Percentiles rank a stretch among this genome's conserved stretches.
Conservation (phyloP, 106 monocot genomes). For the Dendrobium catenatum region DNA sequence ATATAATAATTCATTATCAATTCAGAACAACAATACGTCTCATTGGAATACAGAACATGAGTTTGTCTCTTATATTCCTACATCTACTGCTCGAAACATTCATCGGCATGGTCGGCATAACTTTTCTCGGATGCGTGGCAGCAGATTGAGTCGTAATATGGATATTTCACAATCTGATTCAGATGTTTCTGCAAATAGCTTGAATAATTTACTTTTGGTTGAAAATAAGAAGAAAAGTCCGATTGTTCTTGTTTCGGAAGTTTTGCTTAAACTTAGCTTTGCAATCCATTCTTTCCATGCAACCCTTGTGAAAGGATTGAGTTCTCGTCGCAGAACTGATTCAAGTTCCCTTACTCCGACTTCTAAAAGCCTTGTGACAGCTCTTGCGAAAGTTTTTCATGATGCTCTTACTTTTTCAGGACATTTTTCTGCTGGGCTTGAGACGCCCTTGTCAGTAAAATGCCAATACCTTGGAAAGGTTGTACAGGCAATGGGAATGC, state of each 20-base stretch:
- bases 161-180: slow-evolving; percentile 43
- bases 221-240: slow-evolving; percentile 46
- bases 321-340: slow-evolving; percentile 60
- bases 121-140: slow-evolving; percentile 44
- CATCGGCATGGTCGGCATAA: slow-evolving; percentile 54
- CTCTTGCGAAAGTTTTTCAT: slow-evolving; percentile 57
- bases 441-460: slow-evolving; percentile 48
- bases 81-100: slow-evolving; percentile 40
- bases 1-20: slow-evolving; percentile 33
- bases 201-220: slow-evolving; percentile 27
- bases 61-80: slow-evolving; percentile 39
- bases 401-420: slow-evolving; percentile 55
- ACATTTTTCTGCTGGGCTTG: slow-evolving; percentile 35
- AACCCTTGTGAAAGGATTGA: slow-evolving; percentile 52
- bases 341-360: slow-evolving; percentile 40
- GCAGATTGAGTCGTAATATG: slow-evolving; percentile 43
- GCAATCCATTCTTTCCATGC: slow-evolving; percentile 40
- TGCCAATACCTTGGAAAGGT: slow-evolving; percentile 74
- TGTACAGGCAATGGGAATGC: slow-evolving; percentile 47
- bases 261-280: slow-evolving; percentile 42
- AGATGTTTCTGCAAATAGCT: slow-evolving; percentile 27
- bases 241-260: slow-evolving; percentile 39
- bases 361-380: slow-evolving; percentile 49
- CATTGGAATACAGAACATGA: slow-evolving; percentile 45
- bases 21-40: slow-evolving; percentile 22